phyloP scores from a whole-genome alignment of 768 basidiomycete species.

The Infundibulicybe gibba region DNA sequence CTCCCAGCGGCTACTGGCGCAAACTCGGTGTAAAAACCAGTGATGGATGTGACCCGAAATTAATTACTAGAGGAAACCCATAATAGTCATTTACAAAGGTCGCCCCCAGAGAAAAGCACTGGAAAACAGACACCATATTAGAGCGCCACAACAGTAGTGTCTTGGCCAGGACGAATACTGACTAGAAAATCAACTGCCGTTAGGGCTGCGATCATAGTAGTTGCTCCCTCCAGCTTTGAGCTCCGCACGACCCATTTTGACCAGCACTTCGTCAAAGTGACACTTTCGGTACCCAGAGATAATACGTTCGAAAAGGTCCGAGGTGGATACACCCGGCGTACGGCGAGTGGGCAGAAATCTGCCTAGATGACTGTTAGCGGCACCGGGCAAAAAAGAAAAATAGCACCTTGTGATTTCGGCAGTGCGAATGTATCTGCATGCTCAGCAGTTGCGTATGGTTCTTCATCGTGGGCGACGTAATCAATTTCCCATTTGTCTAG shows the following conservation, averaged over 20 bases:
- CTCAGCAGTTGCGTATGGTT: slow-evolving; percentile 76
- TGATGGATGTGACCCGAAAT: too few relatives aligned
- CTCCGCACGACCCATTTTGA: slow-evolving; percentile 80
- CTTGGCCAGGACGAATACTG: slow-evolving; percentile 17
- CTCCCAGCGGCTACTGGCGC: too few relatives aligned
- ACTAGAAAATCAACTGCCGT: slow-evolving; percentile 27
- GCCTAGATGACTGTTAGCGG: slow-evolving; percentile 51
- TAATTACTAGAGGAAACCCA: too few relatives aligned
- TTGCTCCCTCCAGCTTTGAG: slow-evolving; percentile 63
- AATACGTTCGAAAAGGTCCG: slow-evolving; percentile 88
- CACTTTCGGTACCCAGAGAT: slow-evolving; percentile 90
- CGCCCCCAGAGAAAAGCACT: too few relatives aligned
- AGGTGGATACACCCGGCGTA: slow-evolving; percentile 93
- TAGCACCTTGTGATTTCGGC: slow-evolving; percentile 72
- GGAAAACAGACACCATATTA: too few relatives aligned
- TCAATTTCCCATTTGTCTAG: too few relatives aligned
- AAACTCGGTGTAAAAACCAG: too few relatives aligned
- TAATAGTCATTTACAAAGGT: too few relatives aligned
- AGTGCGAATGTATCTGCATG: slow-evolving; percentile 83
- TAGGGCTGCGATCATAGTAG: slow-evolving; percentile 36
- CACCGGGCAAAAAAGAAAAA: not conserved
- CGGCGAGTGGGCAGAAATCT: slow-evolving; percentile 94
- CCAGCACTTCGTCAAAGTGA: slow-evolving; percentile 85
- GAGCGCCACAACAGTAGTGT: too few relatives aligned
- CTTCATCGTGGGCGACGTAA: too few relatives aligned